Evolutionary conservation across 768 basidiomycete genomes (phyloP), one percentile per base, ranked within the genome.

Genomic region (Lyophyllum shimeji): DNA sequence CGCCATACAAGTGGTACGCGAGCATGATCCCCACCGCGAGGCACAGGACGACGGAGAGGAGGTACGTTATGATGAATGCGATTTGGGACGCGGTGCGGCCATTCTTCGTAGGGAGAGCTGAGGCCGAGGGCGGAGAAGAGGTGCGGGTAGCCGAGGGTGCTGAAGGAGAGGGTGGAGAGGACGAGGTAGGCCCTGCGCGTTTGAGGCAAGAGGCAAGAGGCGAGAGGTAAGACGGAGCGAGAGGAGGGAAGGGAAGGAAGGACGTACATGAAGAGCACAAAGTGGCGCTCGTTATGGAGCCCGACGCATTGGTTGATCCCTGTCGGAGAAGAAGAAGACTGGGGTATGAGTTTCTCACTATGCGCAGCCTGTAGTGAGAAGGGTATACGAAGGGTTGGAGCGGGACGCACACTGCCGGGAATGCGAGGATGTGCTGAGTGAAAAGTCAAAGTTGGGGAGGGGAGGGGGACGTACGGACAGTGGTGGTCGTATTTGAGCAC

Each of bases 281-380:
- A 99, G 72, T 98, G 94, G 0, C 96, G 86, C 67, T 98, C 95
- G 63, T 98, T 99, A 67, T 96, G 80, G 7, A 98, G 70, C 11
- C 96, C 96, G 43, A 99, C 96, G 67, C 96, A 98, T 82, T 94
- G 93, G 70, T 98, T 98, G 48, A 98, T 85, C 95, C 95, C 93
- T 95, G 65, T 7, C 34, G 15, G 34, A 40, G 27, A n/a, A n/a
- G n/a, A n/a, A n/a, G n/a, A n/a, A n/a, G n/a, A n/a, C n/a, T n/a
- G n/a, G n/a, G n/a, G n/a, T n/a, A n/a, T n/a, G n/a, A n/a, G n/a
- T n/a, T n/a, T n/a, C n/a, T n/a, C n/a, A n/a, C n/a, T n/a, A n/a
- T n/a, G n/a, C n/a, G n/a, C n/a, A n/a, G n/a, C n/a, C n/a, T n/a
- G n/a, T n/a, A n/a, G n/a, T n/a, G n/a, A n/a, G n/a, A n/a, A n/a